Percentiles rank a stretch among this genome's conserved stretches.
Evolutionary conservation across 768 basidiomycete genomes (phyloP).

Genomic region (Serendipita sp.): DNA sequence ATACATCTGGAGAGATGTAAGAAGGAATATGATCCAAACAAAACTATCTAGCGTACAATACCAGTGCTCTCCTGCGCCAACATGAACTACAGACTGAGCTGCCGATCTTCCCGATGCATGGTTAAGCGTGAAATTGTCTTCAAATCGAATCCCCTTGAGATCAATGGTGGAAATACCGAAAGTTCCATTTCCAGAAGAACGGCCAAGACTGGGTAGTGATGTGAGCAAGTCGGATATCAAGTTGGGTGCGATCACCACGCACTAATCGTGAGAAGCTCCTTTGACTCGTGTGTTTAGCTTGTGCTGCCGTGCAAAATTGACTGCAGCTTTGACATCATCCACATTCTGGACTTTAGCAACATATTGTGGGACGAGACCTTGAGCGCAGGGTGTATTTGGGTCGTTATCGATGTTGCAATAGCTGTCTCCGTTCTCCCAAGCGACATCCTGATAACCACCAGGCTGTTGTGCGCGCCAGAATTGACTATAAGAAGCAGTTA

Average conservation of each 20-base stretch:
- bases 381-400: too few relatives aligned
- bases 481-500: neutral
- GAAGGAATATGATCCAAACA: slow-evolving; percentile 23
- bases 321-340: neutral
- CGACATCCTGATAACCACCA: neutral
- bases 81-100: slow-evolving; percentile 10
- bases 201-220: slow-evolving; percentile 17
- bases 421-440: slow-evolving; percentile 1
- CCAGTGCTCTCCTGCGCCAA: slow-evolving; percentile 11
- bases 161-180: slow-evolving; percentile 29
- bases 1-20: slow-evolving; percentile 32
- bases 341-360: neutral
- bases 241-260: neutral
- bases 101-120: slow-evolving; percentile 16
- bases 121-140: slow-evolving; percentile 19
- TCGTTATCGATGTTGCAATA: neutral
- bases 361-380: too few relatives aligned
- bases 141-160: slow-evolving; percentile 24
- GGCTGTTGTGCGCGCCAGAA: neutral
- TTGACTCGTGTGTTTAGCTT: slow-evolving; percentile 8
- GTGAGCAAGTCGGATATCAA: neutral
- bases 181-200: slow-evolving; percentile 23
- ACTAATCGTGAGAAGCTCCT: slow-evolving; percentile 21
- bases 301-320: slow-evolving; percentile 7
- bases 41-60: neutral